Percentiles rank a stretch among this genome's conserved stretches.
phyloP scores from a whole-genome alignment of 805 yeast species.

The Priceomyces castillae region DNA sequence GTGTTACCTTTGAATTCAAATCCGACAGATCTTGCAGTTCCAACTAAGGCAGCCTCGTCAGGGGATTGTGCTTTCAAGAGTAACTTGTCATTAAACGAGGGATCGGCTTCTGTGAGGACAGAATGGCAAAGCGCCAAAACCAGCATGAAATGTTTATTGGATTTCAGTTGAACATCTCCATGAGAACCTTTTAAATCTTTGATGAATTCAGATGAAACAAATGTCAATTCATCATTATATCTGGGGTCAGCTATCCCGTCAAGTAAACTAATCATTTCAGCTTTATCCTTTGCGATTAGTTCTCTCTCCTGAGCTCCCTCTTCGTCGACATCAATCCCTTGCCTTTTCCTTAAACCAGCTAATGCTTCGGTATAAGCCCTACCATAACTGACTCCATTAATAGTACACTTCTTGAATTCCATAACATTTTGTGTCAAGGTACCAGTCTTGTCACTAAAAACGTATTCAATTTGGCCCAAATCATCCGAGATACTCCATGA shows the following conservation, averaged over 20 bases:
- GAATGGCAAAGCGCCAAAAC: conserved; percentile 78
- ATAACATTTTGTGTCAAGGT: conserved; percentile 79
- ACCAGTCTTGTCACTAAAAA: conserved; percentile 83
- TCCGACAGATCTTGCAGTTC: conserved; percentile 77
- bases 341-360: conserved; percentile 74
- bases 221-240: conserved; percentile 58
- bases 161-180: conserved; percentile 52
- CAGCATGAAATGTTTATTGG: conserved; percentile 72
- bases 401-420: conserved; percentile 82
- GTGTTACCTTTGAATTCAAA: conserved; percentile 65
- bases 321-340: conserved; percentile 69
- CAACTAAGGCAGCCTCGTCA: conserved; percentile 83
- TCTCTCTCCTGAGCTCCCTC: conserved; percentile 53
- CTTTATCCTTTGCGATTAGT: conserved; percentile 56
- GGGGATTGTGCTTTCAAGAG: conserved; percentile 78
- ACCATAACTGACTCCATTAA: conserved; percentile 71
- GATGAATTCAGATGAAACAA: conserved; percentile 64
- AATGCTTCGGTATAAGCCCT: conserved; percentile 80
- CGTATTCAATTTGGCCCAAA: conserved; percentile 80
- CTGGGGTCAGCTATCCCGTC: conserved; percentile 11
- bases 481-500: conserved; percentile 86
- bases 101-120: conserved; percentile 67
- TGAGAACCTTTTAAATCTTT: conserved; percentile 54
- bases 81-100: conserved; percentile 52
- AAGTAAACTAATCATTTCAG: conserved; percentile 50